Evolutionary conservation across 2,329 filamentous ascomycete genomes (phyloP).

Genomic region (Phoma sp.): DNA sequence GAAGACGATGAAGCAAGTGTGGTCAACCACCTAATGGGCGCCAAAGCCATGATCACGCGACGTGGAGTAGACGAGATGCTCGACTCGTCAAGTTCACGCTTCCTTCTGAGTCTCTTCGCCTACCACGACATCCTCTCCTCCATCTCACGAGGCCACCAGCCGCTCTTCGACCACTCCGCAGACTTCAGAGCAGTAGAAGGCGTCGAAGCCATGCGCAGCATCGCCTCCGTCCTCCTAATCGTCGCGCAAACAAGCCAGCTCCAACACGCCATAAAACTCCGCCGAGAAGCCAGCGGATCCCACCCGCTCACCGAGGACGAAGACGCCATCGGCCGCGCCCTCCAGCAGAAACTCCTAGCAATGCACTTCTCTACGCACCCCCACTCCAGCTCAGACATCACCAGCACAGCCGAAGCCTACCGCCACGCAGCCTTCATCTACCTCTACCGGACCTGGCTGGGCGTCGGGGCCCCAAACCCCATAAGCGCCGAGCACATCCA

Average conservation of each 20-base stretch:
- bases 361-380: conserved; percentile 24
- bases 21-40: conserved; percentile 40
- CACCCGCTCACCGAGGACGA: conserved; percentile 24
- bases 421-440: conserved; percentile 45
- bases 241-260: conserved; percentile 38
- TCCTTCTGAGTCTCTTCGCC: conserved; percentile 39
- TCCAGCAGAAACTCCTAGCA: conserved; percentile 27
- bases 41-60: conserved; percentile 39
- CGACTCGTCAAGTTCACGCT: conserved; percentile 30
- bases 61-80: conserved; percentile 17
- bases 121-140: conserved; percentile 44
- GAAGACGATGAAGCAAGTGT: conserved; percentile 34
- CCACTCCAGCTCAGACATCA: conserved; percentile 24
- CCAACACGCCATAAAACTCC: conserved; percentile 28
- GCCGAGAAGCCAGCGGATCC: conserved; percentile 10
- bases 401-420: conserved; percentile 37
- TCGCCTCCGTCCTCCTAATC: conserved; percentile 33
- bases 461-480: conserved; percentile 39
- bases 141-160: conserved; percentile 35
- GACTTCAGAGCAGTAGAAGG: conserved; percentile 36
- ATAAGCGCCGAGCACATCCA: conserved; percentile 37
- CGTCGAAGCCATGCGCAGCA: conserved; percentile 27
- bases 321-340: conserved; percentile 23
- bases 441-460: conserved; percentile 42
- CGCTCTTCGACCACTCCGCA: conserved; percentile 28